Evolutionary conservation across 116 monocot species (phyloP), one percentile per base, ranked within the genome.

Genomic region (Cymodocea nodosa): DNA sequence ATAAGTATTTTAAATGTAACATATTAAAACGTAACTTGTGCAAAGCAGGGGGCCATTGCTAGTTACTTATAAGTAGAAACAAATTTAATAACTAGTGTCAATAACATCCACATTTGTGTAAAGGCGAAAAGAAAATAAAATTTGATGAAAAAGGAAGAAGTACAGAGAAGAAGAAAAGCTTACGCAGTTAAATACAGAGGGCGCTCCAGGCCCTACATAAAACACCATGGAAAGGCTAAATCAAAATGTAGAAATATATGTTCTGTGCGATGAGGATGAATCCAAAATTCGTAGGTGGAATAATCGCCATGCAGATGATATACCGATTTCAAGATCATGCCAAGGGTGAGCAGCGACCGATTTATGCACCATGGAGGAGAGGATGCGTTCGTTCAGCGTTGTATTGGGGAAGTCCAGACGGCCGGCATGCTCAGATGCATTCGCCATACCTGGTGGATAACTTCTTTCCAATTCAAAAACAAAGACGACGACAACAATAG

Each of bases 241-340:
- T 30, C 30, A 30, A 1, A 3, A 30, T 30, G 30, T 30, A 30
- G 2, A 30, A 30, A 30, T 30, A 1, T 3, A 30, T 30, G 30
- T 30, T 30, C 30, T 30, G 30, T 30, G 30, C 30, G 17, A 59
- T 15, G 59, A 25, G 13, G 13, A 59, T 23, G 25, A 25, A n/a
- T 59, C 0, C 4, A 9, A 24, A 54, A 54, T 11, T 54, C 5
- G 53, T 24, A 24, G 19, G 59, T 59, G 59, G 13, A 25, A 4
- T 10, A 24, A 59, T 25, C n/a, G 59, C 8, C 10, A 23, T 6
- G 25, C 14, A 13, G 20, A 59, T 23, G 18, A 2, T 16, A 50
- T 75, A 89, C 85, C 89, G 66, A 89, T 89, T 56, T 89, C 89
- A 16, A 89, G 56, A 74, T 89, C 89, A 52, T 89, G 89, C 89